Evolutionary conservation across 345 rosid genomes (phyloP), one percentile per base, ranked within the genome.

Genomic region (Atalantia buxifolia): DNA sequence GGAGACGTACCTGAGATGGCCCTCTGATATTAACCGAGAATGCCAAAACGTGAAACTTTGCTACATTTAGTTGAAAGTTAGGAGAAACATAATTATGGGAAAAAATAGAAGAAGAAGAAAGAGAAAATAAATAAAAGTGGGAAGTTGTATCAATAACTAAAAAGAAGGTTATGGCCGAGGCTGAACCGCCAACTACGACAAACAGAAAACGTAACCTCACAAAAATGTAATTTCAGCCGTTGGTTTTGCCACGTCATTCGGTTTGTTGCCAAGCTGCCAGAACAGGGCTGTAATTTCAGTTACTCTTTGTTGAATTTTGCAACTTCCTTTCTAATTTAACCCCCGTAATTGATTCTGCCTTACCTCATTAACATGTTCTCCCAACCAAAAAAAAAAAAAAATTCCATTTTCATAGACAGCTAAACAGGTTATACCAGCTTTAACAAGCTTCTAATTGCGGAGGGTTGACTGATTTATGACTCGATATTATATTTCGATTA

Each of bases 1-100:
- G 60, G n/a, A 36, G 53, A 71, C 74, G 30, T 71, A 71, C 74
- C 62, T n/a, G 21, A 19, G 30, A 63, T n/a, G 72, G 55, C 28
- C 74, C 50, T 67, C 67, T 56, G 65, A 67, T n/a, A 31, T 65
- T 27, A 24, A 18, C 30, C 16, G 53, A 76, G 35, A 36, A 56
- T 57, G 33, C 30, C 33, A 38, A 18, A 27, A 38, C 19, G 53
- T n/a, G 35, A 48, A 56, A 2, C 12, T 59, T 61, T 30, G 55
- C 35, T 77, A 63, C 76, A 73, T 73, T 56, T 7, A 36, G n/a
- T 36, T 55, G 63, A 33, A 53, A 78, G 10, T 5, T 64, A 22
- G 36, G 28, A 59, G 25, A 42, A 22, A 14, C n/a, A 38, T 7
- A 60, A 69, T 1, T 16, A 21, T n/a, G 14, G 30, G 18, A 28